Percentiles rank a stretch among this genome's conserved stretches.
Evolutionary conservation across 2,329 filamentous ascomycete genomes (phyloP).

Genomic region (Pseudogymnoascus sp.): DNA sequence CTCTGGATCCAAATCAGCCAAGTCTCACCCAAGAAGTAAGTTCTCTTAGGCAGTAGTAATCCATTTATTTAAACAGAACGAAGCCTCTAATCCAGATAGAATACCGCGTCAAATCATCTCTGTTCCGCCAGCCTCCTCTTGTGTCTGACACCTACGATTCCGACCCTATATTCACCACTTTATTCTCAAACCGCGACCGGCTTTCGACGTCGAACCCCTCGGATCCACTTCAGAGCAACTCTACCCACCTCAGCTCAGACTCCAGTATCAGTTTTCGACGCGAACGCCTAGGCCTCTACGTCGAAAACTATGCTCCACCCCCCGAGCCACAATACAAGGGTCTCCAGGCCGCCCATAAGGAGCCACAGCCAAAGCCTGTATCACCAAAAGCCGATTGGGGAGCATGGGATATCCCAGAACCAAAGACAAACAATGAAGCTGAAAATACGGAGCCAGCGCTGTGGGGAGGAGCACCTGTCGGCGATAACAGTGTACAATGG

Average conservation of each 20-base stretch:
- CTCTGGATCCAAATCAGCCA: not conserved
- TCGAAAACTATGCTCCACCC: not conserved
- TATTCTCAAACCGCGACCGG: not conserved
- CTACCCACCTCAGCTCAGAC: not conserved
- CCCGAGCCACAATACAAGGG: not conserved
- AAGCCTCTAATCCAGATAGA: not conserved
- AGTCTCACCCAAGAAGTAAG: not conserved
- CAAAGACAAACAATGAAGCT: not conserved
- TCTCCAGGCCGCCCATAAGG: not conserved
- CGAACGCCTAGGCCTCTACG: not conserved
- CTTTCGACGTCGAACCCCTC: not conserved
- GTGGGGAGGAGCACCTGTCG: not conserved
- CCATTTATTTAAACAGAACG: not conserved
- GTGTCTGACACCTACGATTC: not conserved
- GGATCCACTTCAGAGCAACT: not conserved
- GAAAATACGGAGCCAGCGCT: not conserved
- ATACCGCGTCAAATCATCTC: not conserved
- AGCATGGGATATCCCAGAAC: not conserved
- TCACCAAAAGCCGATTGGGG: not conserved
- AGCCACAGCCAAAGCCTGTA: not conserved
- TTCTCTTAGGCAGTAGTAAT: not conserved
- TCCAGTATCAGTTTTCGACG: conserved; percentile 1
- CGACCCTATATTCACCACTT: not conserved
- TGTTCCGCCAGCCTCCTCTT: not conserved
- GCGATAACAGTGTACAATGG: not conserved